Evolutionary conservation across 441 rosid genomes (phyloP).

Genomic region (Gossypium lobatum): DNA sequence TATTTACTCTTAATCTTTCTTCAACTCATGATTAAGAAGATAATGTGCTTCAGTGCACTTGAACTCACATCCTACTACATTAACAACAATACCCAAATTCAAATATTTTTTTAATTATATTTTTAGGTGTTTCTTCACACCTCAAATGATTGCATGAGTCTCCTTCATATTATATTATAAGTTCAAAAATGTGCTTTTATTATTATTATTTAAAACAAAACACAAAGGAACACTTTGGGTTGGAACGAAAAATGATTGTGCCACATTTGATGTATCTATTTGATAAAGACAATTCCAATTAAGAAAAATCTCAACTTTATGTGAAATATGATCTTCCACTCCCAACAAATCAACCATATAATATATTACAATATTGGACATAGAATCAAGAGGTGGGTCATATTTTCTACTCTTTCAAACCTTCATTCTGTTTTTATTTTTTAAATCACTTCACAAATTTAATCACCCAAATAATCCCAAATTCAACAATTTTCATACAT

Average conservation of each 20-base stretch:
- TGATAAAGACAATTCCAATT: conserved; percentile 25
- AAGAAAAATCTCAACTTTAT: background rate
- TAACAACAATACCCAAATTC: too few relatives aligned
- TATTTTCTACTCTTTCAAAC: conserved; percentile 20
- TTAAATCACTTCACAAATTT: conserved; percentile 2
- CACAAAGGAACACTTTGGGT: conserved; percentile 22
- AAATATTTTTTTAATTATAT: too few relatives aligned
- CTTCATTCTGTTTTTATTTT: background rate
- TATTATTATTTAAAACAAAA: conserved; percentile 9
- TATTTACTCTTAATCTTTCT: too few relatives aligned
- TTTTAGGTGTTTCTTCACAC: background rate
- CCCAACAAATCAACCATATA: background rate
- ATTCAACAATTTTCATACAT: too few relatives aligned
- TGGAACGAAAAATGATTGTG: conserved; percentile 29
- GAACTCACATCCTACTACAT: too few relatives aligned
- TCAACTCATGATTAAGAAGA: too few relatives aligned
- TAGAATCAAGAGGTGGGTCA: conserved; percentile 29
- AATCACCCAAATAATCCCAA: too few relatives aligned
- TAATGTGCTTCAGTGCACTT: rapidly evolving
- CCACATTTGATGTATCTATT: conserved; percentile 26
- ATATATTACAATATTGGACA: background rate
- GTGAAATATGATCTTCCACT: conserved; percentile 5
- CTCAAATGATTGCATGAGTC: conserved; percentile 25
- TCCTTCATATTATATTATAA: conserved; percentile 14
- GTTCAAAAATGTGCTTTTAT: conserved; percentile 40